These are phyloP conservation scores for Penicillium sumatraense DNA, from an alignment of 2,329 filamentous ascomycete species.

Conservation along the genomic window DNA sequence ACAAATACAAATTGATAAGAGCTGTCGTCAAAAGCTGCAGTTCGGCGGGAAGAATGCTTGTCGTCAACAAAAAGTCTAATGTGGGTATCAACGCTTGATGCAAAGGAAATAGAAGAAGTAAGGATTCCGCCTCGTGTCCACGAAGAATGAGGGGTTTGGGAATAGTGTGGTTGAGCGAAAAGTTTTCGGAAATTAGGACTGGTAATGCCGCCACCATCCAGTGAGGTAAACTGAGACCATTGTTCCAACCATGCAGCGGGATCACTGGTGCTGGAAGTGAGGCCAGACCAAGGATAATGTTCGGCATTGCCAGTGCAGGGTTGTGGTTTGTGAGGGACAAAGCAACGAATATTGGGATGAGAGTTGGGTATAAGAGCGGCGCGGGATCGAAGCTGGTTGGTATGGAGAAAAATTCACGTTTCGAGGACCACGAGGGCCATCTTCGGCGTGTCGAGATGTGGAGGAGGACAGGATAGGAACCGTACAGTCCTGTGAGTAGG, in stretches of 20 bases:
- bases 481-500: slow-evolving; percentile 39
- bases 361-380: slow-evolving; percentile 82
- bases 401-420: slow-evolving; percentile 60
- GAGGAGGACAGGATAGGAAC: slow-evolving; percentile 65
- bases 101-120: slow-evolving; percentile 76
- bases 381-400: slow-evolving; percentile 87
- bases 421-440: slow-evolving; percentile 34
- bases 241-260: slow-evolving; percentile 62
- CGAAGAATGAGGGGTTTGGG: slow-evolving; percentile 36
- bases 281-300: slow-evolving; percentile 79
- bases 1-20: slow-evolving; percentile 78
- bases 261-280: slow-evolving; percentile 75
- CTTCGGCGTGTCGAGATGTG: slow-evolving; percentile 28
- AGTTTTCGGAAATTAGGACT: slow-evolving; percentile 57
- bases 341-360: slow-evolving; percentile 76
- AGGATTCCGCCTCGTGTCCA: slow-evolving; percentile 59
- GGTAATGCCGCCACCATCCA: slow-evolving; percentile 79
- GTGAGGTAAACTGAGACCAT: slow-evolving; percentile 70
- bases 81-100: slow-evolving; percentile 77
- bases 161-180: slow-evolving; percentile 39
- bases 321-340: slow-evolving; percentile 71
- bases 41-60: slow-evolving; percentile 84
- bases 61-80: slow-evolving; percentile 81
- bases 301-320: slow-evolving; percentile 69
- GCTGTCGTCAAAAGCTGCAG: slow-evolving; percentile 83